These are phyloP conservation scores for Sporothrix humicola DNA, from an alignment of 2,329 filamentous ascomycete genomes.

Conservation along the genomic window DNA sequence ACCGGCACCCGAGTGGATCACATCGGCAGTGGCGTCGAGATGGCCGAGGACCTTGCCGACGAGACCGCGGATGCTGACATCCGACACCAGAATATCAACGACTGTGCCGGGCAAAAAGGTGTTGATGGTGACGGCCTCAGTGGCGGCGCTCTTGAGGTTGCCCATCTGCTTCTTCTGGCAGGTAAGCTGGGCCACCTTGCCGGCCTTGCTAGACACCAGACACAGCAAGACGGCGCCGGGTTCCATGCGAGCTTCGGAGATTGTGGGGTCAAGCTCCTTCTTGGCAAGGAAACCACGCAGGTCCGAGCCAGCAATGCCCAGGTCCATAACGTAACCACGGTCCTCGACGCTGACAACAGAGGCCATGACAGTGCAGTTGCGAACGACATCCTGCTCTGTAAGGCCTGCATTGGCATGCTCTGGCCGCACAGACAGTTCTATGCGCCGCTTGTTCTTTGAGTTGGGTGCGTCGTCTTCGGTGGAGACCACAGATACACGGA, in stretches of 20 bases:
- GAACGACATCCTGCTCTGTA: slow-evolving; percentile 71
- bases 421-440: slow-evolving; percentile 86
- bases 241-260: slow-evolving; percentile 69
- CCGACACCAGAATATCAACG: slow-evolving; percentile 81
- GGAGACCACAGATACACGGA: slow-evolving; percentile 82
- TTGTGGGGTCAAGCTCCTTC: slow-evolving; percentile 73
- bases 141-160: slow-evolving; percentile 68
- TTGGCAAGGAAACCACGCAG: slow-evolving; percentile 84
- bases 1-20: slow-evolving; percentile 83
- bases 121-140: slow-evolving; percentile 83
- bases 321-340: slow-evolving; percentile 90
- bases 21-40: slow-evolving; percentile 86
- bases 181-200: slow-evolving; percentile 86
- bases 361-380: slow-evolving; percentile 81
- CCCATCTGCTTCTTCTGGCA: slow-evolving; percentile 72
- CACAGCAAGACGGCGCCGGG: slow-evolving; percentile 87
- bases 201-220: slow-evolving; percentile 75
- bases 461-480: slow-evolving; percentile 67
- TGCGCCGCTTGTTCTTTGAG: slow-evolving; percentile 75
- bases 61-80: slow-evolving; percentile 75
- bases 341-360: slow-evolving; percentile 92
- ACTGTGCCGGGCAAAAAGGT: slow-evolving; percentile 90
- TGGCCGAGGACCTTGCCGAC: slow-evolving; percentile 90
- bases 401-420: slow-evolving; percentile 78
- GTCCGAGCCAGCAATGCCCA: slow-evolving; percentile 72